Evolutionary conservation across 2,329 filamentous ascomycete species (phyloP), one percentile per base, ranked within the genome.

Genomic region (Taxawa tesnikishii): DNA sequence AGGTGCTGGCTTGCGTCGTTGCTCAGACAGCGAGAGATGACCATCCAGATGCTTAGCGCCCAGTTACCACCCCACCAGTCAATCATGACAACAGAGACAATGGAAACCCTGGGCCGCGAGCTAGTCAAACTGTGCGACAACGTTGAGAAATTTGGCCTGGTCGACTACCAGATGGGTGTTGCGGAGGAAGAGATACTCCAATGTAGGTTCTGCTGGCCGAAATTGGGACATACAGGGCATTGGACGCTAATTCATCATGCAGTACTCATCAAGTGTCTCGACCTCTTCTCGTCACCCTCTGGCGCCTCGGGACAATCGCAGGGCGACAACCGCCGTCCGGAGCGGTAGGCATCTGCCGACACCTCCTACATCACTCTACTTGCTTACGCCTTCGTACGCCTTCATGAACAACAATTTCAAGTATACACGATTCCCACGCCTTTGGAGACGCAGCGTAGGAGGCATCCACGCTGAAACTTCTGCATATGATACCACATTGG

Each of bases 161-260:
- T 98, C 8, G 90, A 98, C 59, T 98, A 96, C 54, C 81, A 96
- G 49, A 92, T 94, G 62, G 90, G 90, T 6, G 83, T 96, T 15
- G 92, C 84, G 73, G 90, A 96, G 58, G 87, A 96, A 51, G 76
- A 83, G 50, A 94, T 96, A 45, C 73, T 90, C 45, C 71, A 73
- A 37, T 70, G 87, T 94, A 65, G 59, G 82, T 68, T 16, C 19
- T 11, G 3, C 15, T 8, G 5, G 7, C 19, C 8, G 7, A n/a
- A 16, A 8, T 15, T 26, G 8, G 16, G 24, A 18, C 27, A 42
- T 44, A 39, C 46, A 34, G 15, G 34, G 40, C 15, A 35, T 32
- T n/a, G 8, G n/a, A 14, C 32, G 7, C 7, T 23, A 7, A n/a
- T 23, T 7, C 7, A 23, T 23, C 8, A n/a, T 8, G 19, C 38